Evolutionary conservation across 148 eudicot species (phyloP).

Genomic region (Pharnaceum exiguum): DNA sequence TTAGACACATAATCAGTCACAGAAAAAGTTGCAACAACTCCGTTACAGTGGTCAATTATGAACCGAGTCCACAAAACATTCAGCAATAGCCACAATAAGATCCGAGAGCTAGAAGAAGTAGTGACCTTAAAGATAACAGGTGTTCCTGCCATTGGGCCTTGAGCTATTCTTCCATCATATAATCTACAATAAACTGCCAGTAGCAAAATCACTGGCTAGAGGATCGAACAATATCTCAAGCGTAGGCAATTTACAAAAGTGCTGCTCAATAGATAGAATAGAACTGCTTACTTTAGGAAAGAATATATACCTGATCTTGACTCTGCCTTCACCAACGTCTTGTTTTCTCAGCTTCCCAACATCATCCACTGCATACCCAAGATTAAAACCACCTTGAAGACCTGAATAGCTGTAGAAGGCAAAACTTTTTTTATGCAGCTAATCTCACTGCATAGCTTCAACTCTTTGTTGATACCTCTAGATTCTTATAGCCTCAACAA

Average conservation of each 20-base stretch:
- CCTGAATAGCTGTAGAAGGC: constrained; percentile 59
- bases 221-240: background rate
- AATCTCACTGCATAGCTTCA: too few species aligned
- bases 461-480: too few species aligned
- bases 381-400: constrained; percentile 40
- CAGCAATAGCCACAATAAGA: background rate
- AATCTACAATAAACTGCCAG: constrained; percentile 71
- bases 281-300: background rate
- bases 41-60: too few species aligned
- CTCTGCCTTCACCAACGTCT: constrained; percentile 87
- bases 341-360: constrained; percentile 60
- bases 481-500: too few species aligned
- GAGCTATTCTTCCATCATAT: constrained; percentile 86
- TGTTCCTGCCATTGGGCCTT: constrained; percentile 76
- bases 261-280: background rate
- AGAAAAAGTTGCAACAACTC: background rate
- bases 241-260: background rate
- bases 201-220: constrained; percentile 36
- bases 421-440: too few species aligned
- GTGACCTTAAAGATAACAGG: constrained; percentile 77
- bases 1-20: background rate
- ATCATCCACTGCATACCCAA: constrained; percentile 34
- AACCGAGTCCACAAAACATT: background rate
- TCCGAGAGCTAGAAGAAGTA: background rate
- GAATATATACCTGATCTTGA: constrained; percentile 65